These are phyloP conservation scores for Claviceps humidiphila DNA, from an alignment of 2,329 filamentous ascomycete genomes.

Conservation along the genomic window DNA sequence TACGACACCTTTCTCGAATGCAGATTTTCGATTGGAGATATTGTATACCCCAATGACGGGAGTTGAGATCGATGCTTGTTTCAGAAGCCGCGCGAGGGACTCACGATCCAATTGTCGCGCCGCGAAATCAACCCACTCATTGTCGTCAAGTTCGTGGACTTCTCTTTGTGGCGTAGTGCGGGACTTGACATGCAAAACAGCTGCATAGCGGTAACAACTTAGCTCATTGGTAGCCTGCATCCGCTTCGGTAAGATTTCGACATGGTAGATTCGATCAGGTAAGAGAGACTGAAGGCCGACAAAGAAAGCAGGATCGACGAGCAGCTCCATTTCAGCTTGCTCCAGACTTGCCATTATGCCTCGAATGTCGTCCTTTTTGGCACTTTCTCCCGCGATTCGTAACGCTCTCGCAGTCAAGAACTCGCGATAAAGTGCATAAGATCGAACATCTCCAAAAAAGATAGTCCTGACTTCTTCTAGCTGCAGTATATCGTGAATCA, in stretches of 20 bases:
- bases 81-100: background rate
- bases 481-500: slow-evolving; percentile 6
- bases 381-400: background rate
- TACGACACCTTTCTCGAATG: background rate
- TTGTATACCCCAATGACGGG: background rate
- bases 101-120: background rate
- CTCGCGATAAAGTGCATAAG: slow-evolving; percentile 7
- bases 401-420: slow-evolving; percentile 4
- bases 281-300: slow-evolving; percentile 6
- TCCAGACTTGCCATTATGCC: slow-evolving; percentile 6
- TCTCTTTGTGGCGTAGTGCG: background rate
- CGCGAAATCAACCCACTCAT: slow-evolving; percentile 5
- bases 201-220: slow-evolving; percentile 14
- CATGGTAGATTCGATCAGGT: slow-evolving; percentile 10
- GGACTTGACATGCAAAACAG: slow-evolving; percentile 10
- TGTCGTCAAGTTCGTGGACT: background rate
- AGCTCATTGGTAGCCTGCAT: slow-evolving; percentile 16
- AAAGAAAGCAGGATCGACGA: slow-evolving; percentile 15
- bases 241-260: slow-evolving; percentile 14
- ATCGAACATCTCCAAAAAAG: slow-evolving; percentile 13
- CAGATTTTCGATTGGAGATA: background rate
- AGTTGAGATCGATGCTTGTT: background rate
- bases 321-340: slow-evolving; percentile 10
- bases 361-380: background rate
- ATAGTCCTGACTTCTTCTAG: slow-evolving; percentile 1